Evolutionary conservation across 2,329 filamentous ascomycete genomes (phyloP).

Genomic region (Metarhizium anisopliae): DNA sequence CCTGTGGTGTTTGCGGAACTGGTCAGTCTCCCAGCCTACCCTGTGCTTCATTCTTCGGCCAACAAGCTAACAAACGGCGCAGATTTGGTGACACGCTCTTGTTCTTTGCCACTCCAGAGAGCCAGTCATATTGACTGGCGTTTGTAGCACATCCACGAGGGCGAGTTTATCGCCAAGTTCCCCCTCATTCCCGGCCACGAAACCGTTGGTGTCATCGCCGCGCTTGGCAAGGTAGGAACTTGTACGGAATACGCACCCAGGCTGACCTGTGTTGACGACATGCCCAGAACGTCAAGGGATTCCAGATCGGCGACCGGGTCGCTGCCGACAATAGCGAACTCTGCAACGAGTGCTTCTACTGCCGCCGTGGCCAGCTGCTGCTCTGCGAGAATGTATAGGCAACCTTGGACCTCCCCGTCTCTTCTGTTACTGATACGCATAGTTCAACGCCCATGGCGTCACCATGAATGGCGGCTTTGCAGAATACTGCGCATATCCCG

Average conservation of each 20-base stretch:
- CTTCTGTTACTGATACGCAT: background rate
- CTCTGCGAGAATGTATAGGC: conserved; percentile 52
- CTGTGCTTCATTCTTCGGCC: background rate
- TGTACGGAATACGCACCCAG: background rate
- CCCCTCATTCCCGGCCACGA: conserved; percentile 61
- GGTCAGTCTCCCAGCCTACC: conserved; percentile 24
- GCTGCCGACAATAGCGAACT: conserved; percentile 57
- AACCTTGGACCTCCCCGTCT: background rate
- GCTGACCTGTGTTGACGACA: no score
- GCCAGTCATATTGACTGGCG: background rate
- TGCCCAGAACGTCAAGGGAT: conserved; percentile 43
- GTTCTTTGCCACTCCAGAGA: background rate
- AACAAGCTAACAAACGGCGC: background rate
- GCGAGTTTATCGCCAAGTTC: conserved; percentile 57
- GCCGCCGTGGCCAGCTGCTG: conserved; percentile 56
- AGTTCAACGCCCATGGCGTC: conserved; percentile 57
- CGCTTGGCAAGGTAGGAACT: conserved; percentile 33
- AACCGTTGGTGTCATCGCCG: conserved; percentile 56
- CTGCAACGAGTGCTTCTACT: conserved; percentile 66
- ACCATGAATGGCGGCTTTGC: conserved; percentile 64
- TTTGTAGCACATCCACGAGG: conserved; percentile 51
- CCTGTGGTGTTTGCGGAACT: conserved; percentile 54
- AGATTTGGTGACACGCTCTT: conserved; percentile 25
- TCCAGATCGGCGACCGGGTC: conserved; percentile 54
- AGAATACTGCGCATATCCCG: conserved; percentile 52